A percentile compares a stretch with the other conserved stretches of the same genome.
These are phyloP conservation scores for Silene coronaria DNA, from an alignment of 179 eudicot genomes.

Conservation along the genomic window DNA sequence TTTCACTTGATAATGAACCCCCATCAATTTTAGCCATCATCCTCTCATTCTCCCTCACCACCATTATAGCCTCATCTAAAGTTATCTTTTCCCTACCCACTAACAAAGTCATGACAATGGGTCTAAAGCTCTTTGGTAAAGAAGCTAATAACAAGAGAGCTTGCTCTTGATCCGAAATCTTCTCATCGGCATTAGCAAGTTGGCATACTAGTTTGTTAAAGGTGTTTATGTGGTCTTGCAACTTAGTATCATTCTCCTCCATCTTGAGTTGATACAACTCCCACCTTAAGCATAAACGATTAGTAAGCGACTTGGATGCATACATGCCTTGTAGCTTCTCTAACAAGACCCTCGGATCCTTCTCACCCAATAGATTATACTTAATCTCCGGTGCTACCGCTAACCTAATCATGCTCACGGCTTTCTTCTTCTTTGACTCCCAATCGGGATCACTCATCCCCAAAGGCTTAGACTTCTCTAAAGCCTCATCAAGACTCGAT, in stretches of 20 bases:
- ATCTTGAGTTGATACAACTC: neutral
- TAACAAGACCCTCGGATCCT: no score
- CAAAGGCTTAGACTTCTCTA: no score
- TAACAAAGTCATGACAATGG: neutral
- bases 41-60: conserved; percentile 4
- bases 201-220: conserved; percentile 15
- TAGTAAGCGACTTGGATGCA: no score
- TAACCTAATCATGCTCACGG: no score
- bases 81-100: neutral
- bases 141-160: conserved; percentile 9
- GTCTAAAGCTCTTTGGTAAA: conserved; percentile 2
- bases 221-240: conserved; percentile 10
- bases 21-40: conserved; percentile 1
- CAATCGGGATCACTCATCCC: no score
- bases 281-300: no score
- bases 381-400: no score
- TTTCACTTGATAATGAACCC: neutral
- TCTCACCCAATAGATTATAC: neutral
- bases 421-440: no score
- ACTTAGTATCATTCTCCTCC: neutral
- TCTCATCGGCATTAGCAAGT: neutral
- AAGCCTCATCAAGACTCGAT: no score
- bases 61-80: neutral
- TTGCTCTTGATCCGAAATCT: conserved; percentile 11
- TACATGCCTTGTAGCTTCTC: no score